Base-by-base conservation (phyloP, 139 green algal genomes). In the Chlorella sp. region DNA sequence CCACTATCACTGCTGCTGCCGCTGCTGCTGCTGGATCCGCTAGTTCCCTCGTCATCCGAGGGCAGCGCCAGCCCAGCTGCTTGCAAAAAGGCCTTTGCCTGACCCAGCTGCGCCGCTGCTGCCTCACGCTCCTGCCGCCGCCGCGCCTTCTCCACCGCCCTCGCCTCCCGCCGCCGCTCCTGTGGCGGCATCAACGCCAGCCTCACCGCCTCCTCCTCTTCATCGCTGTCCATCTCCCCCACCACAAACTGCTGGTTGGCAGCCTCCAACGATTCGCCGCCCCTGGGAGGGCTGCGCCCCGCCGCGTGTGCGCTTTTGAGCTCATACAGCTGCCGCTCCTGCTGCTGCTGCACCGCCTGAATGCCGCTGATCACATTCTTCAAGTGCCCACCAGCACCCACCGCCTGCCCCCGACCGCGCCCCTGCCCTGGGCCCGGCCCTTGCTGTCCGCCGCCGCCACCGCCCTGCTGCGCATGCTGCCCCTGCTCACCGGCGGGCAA, bases 211-310 rank as follows among this genome's bases (percentile, higher is more conserved):
- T 83, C 68, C 36, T 69, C 82, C 90, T 86, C 80, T 69, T 90
- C 88, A 18, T 90, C 88, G 48, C 82, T 89, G 76, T 93, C 75
- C 73, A 90, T 75, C 16, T 93, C 91, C 32, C 89, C 89, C 78
- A 89, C 89, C 21, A 96, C 91, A 75, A 95, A 89, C 91, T 95
- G 92, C 91, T 96, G 93, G 78, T 94, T 95, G 19, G 80, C 60
- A 0, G 83, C 91, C 0, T 42, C 66, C 0, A 89, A 81, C 2
- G 81, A 81, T 21, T 87, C 85, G 24, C 91, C 95, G 26, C 94
- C 95, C 11, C 94, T 48, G 2, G 91, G 93, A 32, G 60, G 81
- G 30, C 89, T 79, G 24, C 81, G 86, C 30, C 90, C 92, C 16
- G 37, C 82, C 30, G 81, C 87, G 28, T 64, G 66, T 40, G 80